A percentile compares a stretch with the other conserved stretches of the same genome.
Evolutionary conservation across 2,329 filamentous ascomycete species (phyloP).

Genomic region (Fusarium verticillioides): DNA sequence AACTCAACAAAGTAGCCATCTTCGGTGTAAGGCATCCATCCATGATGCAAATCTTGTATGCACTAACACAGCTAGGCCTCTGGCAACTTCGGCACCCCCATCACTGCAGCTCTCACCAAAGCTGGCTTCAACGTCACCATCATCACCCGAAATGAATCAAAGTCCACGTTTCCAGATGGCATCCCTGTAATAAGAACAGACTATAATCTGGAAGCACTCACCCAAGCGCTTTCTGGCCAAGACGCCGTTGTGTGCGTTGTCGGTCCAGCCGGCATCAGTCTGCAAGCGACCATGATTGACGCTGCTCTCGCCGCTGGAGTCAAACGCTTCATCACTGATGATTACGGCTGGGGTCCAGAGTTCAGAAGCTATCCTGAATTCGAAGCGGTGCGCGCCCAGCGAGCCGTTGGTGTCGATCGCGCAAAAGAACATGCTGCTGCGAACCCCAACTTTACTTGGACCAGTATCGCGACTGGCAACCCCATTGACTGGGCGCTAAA

Average conservation of each 20-base stretch:
- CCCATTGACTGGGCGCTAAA: constrained; percentile 33
- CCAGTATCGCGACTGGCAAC: constrained; percentile 20
- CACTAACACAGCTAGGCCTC: constrained; percentile 21
- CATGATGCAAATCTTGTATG: fast-evolving
- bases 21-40: constrained; percentile 12
- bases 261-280: constrained; percentile 17
- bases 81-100: constrained; percentile 34
- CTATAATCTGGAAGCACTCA: constrained; percentile 6
- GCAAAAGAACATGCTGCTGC: constrained; percentile 3
- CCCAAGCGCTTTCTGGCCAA: constrained; percentile 5
- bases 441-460: constrained; percentile 26
- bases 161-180: constrained; percentile 9
- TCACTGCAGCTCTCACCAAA: constrained; percentile 24
- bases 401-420: constrained; percentile 2
- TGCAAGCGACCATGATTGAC: constrained; percentile 29
- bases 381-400: constrained; percentile 20
- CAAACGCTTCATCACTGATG: constrained; percentile 24
- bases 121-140: constrained; percentile 22
- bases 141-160: constrained; percentile 29
- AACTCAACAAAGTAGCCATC: constrained; percentile 9
- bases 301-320: constrained; percentile 28
- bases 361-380: constrained; percentile 30
- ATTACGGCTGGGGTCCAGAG: constrained; percentile 29
- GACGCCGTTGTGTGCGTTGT: constrained; percentile 22
- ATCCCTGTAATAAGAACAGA: constrained; percentile 1